Percentiles rank a stretch among this genome's conserved stretches.
These are phyloP conservation scores for Gossypium thurberi DNA, from an alignment of 345 rosid species.

Conservation along the genomic window DNA sequence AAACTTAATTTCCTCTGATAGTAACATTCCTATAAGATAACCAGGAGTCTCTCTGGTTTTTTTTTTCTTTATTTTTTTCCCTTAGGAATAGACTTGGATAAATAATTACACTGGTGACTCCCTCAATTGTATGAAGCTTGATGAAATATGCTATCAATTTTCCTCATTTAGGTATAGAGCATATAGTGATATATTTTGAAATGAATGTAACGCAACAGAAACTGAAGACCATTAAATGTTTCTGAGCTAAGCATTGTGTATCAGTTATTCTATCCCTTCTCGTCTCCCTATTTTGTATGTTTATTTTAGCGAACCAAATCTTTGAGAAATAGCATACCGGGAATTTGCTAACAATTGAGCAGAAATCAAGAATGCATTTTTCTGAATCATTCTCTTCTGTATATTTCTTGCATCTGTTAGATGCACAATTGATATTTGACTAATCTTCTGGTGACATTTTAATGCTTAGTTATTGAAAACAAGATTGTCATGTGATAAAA, in stretches of 20 bases:
- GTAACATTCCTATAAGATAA: conserved; percentile 47
- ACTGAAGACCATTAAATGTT: conserved; percentile 13
- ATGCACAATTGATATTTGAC: background rate
- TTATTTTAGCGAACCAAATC: background rate
- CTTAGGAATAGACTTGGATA: conserved; percentile 25
- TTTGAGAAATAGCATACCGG: background rate
- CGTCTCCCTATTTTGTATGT: conserved; percentile 3
- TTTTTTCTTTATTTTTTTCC: conserved; percentile 8
- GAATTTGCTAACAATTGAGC: background rate
- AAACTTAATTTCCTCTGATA: conserved; percentile 59
- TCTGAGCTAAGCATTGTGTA: conserved; percentile 10
- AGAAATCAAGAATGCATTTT: background rate
- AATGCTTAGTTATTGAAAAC: background rate
- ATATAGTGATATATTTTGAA: conserved; percentile 23
- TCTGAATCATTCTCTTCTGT: background rate
- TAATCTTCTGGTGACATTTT: background rate
- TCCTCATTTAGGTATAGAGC: conserved; percentile 17
- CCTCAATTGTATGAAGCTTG: conserved; percentile 28
- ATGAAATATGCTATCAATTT: conserved; percentile 7
- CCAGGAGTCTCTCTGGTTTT: conserved; percentile 13
- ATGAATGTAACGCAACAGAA: conserved; percentile 27
- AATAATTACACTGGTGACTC: conserved; percentile 12
- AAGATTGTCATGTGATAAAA: background rate
- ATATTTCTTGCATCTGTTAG: background rate
- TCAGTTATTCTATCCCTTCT: background rate